phyloP scores from a whole-genome alignment of 768 basidiomycete species.

The Podaxis sp. region DNA sequence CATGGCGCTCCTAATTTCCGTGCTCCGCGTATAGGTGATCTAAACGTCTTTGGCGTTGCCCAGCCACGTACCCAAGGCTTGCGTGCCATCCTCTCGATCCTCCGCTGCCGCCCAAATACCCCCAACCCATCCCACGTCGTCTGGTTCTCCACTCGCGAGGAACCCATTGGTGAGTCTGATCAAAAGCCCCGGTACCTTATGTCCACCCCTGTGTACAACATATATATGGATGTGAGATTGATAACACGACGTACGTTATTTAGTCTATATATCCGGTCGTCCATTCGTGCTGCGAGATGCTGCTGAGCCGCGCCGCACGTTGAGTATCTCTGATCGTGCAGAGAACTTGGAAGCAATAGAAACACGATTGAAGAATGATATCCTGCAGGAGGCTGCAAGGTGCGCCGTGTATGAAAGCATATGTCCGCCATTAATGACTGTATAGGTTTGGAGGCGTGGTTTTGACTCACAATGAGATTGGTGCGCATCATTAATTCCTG shows the following conservation, averaged over 20 bases:
- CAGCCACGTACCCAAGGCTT: constrained; percentile 94
- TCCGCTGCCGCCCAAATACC: constrained; percentile 70
- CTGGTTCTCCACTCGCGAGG: constrained; percentile 97
- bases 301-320: constrained; percentile 74
- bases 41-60: constrained; percentile 94
- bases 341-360: constrained; percentile 96
- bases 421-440: constrained; percentile 7
- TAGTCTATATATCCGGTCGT: constrained; percentile 86
- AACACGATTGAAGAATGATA: constrained; percentile 84
- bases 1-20: constrained; percentile 97
- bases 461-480: constrained; percentile 91
- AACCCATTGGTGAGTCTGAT: constrained; percentile 74
- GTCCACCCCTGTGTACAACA: not conserved
- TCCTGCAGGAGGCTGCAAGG: constrained; percentile 81
- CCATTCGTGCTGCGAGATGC: constrained; percentile 93
- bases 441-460: constrained; percentile 84
- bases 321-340: constrained; percentile 87
- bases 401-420: constrained; percentile 25
- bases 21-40: constrained; percentile 69
- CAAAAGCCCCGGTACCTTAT: not conserved
- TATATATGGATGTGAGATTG: not conserved
- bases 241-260: constrained; percentile 17
- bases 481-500: constrained; percentile 36
- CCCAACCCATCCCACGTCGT: constrained; percentile 72
- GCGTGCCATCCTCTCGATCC: constrained; percentile 82